Conservation (phyloP, 441 rosid species). For the Adansonia rubrostipa region DNA sequence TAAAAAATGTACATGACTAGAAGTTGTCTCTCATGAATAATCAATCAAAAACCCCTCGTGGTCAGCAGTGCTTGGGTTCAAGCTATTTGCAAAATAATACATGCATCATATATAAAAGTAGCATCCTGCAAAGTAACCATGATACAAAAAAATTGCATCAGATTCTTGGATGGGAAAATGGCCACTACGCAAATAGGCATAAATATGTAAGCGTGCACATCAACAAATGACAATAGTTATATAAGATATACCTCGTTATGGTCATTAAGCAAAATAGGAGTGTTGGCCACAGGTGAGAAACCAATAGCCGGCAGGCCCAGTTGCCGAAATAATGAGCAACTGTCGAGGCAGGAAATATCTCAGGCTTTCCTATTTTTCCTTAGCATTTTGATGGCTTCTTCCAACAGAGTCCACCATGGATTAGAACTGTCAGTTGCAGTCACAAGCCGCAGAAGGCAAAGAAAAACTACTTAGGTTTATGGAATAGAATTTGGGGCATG, state of each 20-base stretch:
- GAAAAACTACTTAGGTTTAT: not conserved
- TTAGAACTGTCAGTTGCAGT: slow-evolving; percentile 72
- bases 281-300: slow-evolving; percentile 90
- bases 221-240: not conserved
- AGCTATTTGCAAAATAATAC: not conserved
- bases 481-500: not conserved
- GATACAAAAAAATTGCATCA: too few relatives aligned
- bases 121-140: not conserved
- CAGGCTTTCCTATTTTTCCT: slow-evolving; percentile 74
- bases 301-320: slow-evolving; percentile 82
- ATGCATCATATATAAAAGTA: not conserved
- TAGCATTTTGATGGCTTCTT: slow-evolving; percentile 73
- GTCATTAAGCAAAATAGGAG: slow-evolving; percentile 87
- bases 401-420: slow-evolving; percentile 87
- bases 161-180: not conserved
- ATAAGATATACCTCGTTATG: slow-evolving; percentile 77
- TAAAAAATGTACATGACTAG: not conserved
- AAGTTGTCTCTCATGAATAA: not conserved
- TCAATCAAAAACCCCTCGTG: not conserved
- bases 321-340: slow-evolving; percentile 75
- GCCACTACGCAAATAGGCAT: not conserved
- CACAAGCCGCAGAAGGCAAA: slow-evolving; percentile 36
- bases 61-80: not conserved
- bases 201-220: not conserved
- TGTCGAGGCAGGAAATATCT: slow-evolving; percentile 92